Conservation (phyloP, 2,329 filamentous ascomycete genomes). For the Fusarium chuoi region DNA sequence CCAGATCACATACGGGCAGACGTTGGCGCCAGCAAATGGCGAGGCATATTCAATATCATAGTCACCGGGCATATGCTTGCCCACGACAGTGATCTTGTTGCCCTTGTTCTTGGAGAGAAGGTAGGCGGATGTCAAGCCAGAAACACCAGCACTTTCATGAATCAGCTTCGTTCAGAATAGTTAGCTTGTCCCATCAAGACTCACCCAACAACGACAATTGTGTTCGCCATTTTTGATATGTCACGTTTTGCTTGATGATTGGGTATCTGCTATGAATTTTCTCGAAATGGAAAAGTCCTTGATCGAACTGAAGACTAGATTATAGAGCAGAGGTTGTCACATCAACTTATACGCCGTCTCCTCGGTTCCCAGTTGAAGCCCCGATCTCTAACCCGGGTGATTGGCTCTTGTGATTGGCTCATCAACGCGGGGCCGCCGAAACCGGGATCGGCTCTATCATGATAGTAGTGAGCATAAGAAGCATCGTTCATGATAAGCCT, state of each 20-base stretch:
- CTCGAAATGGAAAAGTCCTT: neutral
- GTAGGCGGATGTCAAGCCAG: conserved; percentile 62
- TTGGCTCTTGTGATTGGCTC: conserved; percentile 22
- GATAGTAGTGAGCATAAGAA: neutral
- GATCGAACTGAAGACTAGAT: neutral
- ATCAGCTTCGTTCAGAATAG: neutral
- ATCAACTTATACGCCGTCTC: conserved; percentile 13
- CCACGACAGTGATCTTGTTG: conserved; percentile 73
- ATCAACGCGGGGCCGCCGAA: conserved; percentile 13
- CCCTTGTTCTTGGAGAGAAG: conserved; percentile 57
- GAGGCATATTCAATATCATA: conserved; percentile 92
- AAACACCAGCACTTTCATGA: conserved; percentile 57
- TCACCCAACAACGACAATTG: conserved; percentile 51
- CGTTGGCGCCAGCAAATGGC: conserved; percentile 88
- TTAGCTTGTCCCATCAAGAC: neutral
- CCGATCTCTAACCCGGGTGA: conserved; percentile 12
- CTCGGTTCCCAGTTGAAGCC: conserved; percentile 28
- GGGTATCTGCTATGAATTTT: neutral
- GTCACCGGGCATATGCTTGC: conserved; percentile 94
- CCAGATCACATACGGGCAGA: conserved; percentile 70
- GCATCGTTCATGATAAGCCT: conserved; percentile 13
- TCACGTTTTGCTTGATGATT: neutral
- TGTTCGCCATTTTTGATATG: conserved; percentile 43
- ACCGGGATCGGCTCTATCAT: neutral
- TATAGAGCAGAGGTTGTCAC: conserved; percentile 1